Percentiles rank a stretch among this genome's conserved stretches.
These are phyloP conservation scores for Aristolochia californica DNA, from an alignment of 164 flowering plant species.

Conservation along the genomic window DNA sequence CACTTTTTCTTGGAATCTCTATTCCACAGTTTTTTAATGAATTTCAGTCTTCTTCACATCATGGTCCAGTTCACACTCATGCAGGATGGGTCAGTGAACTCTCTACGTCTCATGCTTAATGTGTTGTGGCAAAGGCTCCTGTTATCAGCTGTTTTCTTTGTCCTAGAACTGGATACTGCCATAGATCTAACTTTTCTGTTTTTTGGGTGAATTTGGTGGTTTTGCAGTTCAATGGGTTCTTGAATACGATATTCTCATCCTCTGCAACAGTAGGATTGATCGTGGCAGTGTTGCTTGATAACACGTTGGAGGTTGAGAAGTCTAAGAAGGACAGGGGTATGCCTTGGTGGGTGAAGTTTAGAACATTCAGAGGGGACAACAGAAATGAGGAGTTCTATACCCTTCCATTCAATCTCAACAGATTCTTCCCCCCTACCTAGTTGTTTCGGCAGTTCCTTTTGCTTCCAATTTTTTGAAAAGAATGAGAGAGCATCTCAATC, in stretches of 20 bases:
- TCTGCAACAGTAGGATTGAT: conserved; percentile 78
- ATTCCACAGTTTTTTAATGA: conserved; percentile 74
- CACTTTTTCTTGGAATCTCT: conserved; percentile 90
- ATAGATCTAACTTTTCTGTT: neutral
- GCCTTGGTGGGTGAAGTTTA: conserved; percentile 99
- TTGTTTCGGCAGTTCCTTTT: conserved; percentile 3
- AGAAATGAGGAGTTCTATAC: conserved; percentile 97
- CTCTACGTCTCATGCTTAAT: neutral
- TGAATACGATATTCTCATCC: conserved; percentile 81
- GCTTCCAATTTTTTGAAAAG: no score
- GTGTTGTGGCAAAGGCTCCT: neutral
- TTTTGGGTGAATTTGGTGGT: neutral
- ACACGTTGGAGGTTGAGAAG: conserved; percentile 80
- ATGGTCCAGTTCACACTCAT: conserved; percentile 73
- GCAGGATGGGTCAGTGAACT: conserved; percentile 81
- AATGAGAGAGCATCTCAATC: no score
- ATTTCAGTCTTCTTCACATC: conserved; percentile 34
- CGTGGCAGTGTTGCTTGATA: conserved; percentile 83
- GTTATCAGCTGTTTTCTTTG: neutral
- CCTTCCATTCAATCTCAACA: conserved; percentile 90
- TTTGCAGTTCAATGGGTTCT: conserved; percentile 82
- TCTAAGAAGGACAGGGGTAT: conserved; percentile 89
- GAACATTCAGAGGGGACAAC: conserved; percentile 89
- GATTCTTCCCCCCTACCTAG: conserved; percentile 81
- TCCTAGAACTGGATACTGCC: neutral